Evolutionary conservation across 192 early-diverging fungal genomes (phyloP), one percentile per base, ranked within the genome.

Genomic region (Haplosporangium gracile): DNA sequence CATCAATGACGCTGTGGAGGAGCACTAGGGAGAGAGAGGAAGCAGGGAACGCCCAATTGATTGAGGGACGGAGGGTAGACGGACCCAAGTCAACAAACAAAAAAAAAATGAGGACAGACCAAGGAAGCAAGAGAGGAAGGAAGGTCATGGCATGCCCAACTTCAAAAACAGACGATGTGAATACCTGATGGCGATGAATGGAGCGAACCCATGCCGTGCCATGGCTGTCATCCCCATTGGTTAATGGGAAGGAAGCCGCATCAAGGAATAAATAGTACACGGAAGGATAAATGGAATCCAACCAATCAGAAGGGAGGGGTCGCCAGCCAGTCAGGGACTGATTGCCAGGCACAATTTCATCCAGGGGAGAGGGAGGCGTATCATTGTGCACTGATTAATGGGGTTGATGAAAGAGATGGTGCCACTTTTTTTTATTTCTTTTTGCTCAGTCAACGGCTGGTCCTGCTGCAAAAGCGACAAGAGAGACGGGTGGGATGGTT

Each of bases 1-100:
- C 65, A 32, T 29, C 65, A 16, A 40, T 70, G 69, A 65, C 60
- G 69, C 38, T 70, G 69, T 38, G 69, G 34, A 26, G 69, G 69
- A 39, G 20, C 18, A 51, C 49, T 42, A 22, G 38, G 40, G 69
- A 24, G 11, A 70, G 6, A 70, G 6, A 38, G 9, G 5, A 70
- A n/a, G 69, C 16, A 70, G 68, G 68, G 11, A 70, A 40, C 69
- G 60, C 60, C 60, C 60, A 65, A 65, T 65, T 65, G 60, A 70
- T 40, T 70, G 69, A 70, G 18, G 5, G 49, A 51, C 18, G 49
- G 38, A 70, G 43, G 69, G 8, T 18, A 24, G 26, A 32, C 18
- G 34, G 38, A 42, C 69, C 69, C 69, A 42, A 70, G 38, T 40
- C 38, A 70, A 40, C 40, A 16, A 42, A 40, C 69, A 42, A 42